Base-by-base conservation (phyloP, 192 early-diverging fungal species). In the Allomyces macrogynus region DNA sequence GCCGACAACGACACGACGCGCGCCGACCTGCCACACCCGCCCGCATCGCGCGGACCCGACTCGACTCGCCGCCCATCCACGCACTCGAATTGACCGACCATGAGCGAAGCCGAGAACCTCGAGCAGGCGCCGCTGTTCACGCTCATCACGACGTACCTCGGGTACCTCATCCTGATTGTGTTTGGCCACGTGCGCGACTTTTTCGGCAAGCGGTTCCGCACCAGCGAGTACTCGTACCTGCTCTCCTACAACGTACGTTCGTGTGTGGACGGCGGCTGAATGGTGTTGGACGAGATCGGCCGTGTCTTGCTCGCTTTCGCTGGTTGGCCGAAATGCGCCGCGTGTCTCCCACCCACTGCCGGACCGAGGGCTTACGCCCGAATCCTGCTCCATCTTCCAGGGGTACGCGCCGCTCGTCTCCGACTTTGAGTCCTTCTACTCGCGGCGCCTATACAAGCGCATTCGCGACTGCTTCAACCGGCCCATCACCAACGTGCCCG, bases 371-470 rank as follows among this genome's bases (percentile, higher is more conserved):
- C 20, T 40, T 9, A 42, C 43, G 20, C 42, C 63, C n/a, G 67
- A 65, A 4, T n/a, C n/a, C 3, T 8, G n/a, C n/a, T 40, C 32
- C 32, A n/a, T n/a, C n/a, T 8, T 8, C 42, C 71, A 89, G 83
- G 89, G 95, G 18, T 93, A 87, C 72, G 93, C 95, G 43, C 88
- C 93, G 42, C 73, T 98, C 67, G 89, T 88, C 62, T 91, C 89
- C 27, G 95, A 95, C 67, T 98, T 95, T 79, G 92, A 98, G 70
- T 92, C 89, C 64, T 90, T 98, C 77, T 96, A 93, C 81, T 86
- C 85, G 62, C 82, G 95, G 27, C 86, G 90, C 43, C 77, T 98
- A 61, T 93, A 92, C 71, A 66, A 75, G 16, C 81, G 92, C 40
- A 93, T 93, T 69, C 81, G 88, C 61, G 95, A 98, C 78, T 84